Base-by-base conservation (phyloP, 768 basidiomycete genomes). In the Pleurotus eryngii region DNA sequence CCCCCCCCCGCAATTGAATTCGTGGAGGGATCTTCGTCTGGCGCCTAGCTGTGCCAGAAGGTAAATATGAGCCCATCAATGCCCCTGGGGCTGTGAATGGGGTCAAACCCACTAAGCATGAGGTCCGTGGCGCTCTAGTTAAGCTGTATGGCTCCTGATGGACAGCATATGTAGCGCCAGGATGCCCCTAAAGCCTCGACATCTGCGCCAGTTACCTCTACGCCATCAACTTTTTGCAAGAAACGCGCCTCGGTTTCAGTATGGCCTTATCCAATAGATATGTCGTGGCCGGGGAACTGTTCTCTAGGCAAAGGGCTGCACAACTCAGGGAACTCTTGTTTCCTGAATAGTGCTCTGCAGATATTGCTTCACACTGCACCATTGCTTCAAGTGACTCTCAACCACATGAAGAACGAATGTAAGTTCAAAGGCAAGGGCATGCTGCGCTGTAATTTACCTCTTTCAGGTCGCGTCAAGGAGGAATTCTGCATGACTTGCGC, bases 321-420 rank as follows among this genome's bases (percentile, higher is more conserved):
- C 66, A 98, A 98, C 71, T 87, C 76, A 24, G 93, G 92, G 46
- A 98, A 98, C 67, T 96, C 93, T 1, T 99, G 97, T 72, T 99
- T 96, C 70, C 76, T 98, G 64, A 99, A 99, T 70, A 94, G 93
- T 62, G 91, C 89, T 18, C 73, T 98, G 49, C 97, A 99, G 74
- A 94, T 93, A 64, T 81, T 98, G 49, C 71, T 97, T 12, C 95
- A 98, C 66, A 98, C 96, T 0, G 86, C 95, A 7, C 93, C 95
- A 2, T 79, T 99, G 22, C 77, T 94, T 38, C 81, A 79, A 59
- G 66, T 89, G 43, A 69, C 93, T 39, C 53, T 72, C 42, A 69
- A 69, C 6, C 88, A 88, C 64, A 72, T 70, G 37, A 78, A 71
- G 60, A 40, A 39, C 22, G 75, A 85, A 61, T 94, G 91, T 92